Conservation (phyloP, 2,329 filamentous ascomycete species). For the Botrytis cinerea region DNA sequence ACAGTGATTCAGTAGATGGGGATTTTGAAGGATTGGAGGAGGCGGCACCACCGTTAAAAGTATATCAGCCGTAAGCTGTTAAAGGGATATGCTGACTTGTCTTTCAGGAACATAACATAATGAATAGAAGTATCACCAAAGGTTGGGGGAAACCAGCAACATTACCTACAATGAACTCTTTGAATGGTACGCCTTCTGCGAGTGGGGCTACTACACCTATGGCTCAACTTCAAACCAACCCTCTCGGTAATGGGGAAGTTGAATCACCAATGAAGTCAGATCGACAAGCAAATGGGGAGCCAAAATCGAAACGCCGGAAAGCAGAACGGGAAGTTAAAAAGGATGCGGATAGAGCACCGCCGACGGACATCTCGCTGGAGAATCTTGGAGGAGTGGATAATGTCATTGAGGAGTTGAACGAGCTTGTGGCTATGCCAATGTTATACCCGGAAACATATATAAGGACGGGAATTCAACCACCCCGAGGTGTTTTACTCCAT, state of each 20-base stretch:
- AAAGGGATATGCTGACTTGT: neutral
- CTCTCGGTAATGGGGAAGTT: conserved; percentile 30
- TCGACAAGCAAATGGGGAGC: conserved; percentile 64
- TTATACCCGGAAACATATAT: conserved; percentile 66
- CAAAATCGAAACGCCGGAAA: conserved; percentile 66
- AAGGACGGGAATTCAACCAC: conserved; percentile 66
- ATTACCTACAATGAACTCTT: conserved; percentile 32
- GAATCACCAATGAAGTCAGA: conserved; percentile 45
- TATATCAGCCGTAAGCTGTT: conserved; percentile 24
- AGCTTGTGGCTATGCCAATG: conserved; percentile 73
- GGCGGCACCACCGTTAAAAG: conserved; percentile 37
- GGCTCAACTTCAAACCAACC: conserved; percentile 31
- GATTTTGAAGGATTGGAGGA: conserved; percentile 52
- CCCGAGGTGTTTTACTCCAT: conserved; percentile 75
- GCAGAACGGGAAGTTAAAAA: conserved; percentile 49
- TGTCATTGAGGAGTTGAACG: conserved; percentile 67
- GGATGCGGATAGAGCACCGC: conserved; percentile 62
- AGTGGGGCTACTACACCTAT: conserved; percentile 30
- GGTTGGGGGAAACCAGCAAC: conserved; percentile 52
- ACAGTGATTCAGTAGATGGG: conserved; percentile 51
- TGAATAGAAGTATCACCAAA: conserved; percentile 66
- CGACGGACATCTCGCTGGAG: conserved; percentile 65
- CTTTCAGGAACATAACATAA: conserved; percentile 56
- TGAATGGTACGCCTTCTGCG: conserved; percentile 31
- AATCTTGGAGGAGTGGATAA: conserved; percentile 78